A percentile compares a stretch with the other conserved stretches of the same genome.
Evolutionary conservation across 1,284 basidiomycete genomes (phyloP).

Genomic region (Puccinia hordei): DNA sequence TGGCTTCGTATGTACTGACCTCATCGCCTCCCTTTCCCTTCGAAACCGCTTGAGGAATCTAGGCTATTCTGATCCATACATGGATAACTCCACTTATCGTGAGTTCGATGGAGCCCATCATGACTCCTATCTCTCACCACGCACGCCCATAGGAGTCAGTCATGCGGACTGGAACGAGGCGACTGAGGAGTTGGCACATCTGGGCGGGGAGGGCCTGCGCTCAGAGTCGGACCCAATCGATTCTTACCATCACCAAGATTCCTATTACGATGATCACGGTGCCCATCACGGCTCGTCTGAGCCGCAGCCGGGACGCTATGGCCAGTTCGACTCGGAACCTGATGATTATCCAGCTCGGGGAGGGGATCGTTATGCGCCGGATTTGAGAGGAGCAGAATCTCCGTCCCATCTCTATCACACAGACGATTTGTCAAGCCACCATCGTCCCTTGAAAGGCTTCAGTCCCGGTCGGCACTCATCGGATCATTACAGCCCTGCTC

Average conservation of each 20-base stretch:
- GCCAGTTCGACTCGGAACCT: too few relatives aligned
- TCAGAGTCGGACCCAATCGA: not conserved
- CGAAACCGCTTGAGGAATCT: too few relatives aligned
- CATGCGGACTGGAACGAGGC: constrained; percentile 37
- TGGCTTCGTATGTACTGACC: too few relatives aligned
- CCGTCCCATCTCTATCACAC: not conserved
- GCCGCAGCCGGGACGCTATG: too few relatives aligned
- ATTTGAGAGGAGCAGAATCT: not conserved
- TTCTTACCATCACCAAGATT: not conserved
- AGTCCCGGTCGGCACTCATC: not conserved
- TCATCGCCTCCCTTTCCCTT: too few relatives aligned
- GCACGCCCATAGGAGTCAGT: not conserved
- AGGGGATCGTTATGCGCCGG: not conserved
- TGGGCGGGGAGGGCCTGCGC: not conserved
- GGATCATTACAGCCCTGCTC: constrained; percentile 4
- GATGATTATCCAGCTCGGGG: too few relatives aligned
- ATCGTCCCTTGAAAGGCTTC: not conserved
- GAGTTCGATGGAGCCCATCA: not conserved
- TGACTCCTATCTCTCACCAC: not conserved
- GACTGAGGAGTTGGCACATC: constrained; percentile 24
- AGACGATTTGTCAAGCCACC: not conserved
- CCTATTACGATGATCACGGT: not conserved
- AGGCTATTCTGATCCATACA: too few relatives aligned
- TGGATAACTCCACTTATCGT: too few relatives aligned
- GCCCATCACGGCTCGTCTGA: too few relatives aligned